Evolutionary conservation across 352 stramenopile species (phyloP).

Genomic region (Phytophthora cryptogea): DNA sequence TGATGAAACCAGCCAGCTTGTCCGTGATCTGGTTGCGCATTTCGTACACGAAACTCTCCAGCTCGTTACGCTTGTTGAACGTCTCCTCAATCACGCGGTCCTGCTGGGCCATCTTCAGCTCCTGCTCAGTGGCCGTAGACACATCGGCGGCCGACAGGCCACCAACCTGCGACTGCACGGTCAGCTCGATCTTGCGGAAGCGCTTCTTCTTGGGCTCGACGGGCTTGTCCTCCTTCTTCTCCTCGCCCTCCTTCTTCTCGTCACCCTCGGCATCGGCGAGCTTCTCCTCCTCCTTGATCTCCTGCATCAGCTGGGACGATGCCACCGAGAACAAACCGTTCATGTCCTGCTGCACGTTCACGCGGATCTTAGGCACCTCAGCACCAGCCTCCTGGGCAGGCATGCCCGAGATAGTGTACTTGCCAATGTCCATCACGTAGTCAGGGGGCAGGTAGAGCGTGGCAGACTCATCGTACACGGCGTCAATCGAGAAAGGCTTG

Average conservation of each 20-base stretch:
- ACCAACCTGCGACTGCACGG: slow-evolving; percentile 62
- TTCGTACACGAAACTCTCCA: slow-evolving; percentile 99
- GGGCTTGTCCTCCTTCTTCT: slow-evolving; percentile 78
- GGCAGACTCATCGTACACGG: slow-evolving; percentile 88
- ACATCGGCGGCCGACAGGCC: slow-evolving; percentile 69
- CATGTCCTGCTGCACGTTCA: slow-evolving; percentile 98
- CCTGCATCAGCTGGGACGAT: slow-evolving; percentile 97
- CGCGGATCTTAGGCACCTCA: slow-evolving; percentile 92
- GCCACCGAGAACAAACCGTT: slow-evolving; percentile 95
- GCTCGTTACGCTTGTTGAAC: slow-evolving; percentile 98
- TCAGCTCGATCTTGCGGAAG: slow-evolving; percentile 91
- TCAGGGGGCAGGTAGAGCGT: slow-evolving; percentile 65
- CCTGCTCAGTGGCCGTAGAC: slow-evolving; percentile 79
- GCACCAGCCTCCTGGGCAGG: slow-evolving; percentile 65
- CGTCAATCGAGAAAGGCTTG: slow-evolving; percentile 93
- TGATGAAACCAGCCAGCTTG: slow-evolving; percentile 86
- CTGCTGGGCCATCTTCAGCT: slow-evolving; percentile 96
- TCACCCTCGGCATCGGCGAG: slow-evolving; percentile 56
- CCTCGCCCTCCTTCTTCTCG: slow-evolving; percentile 60
- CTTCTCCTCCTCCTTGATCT: slow-evolving; percentile 92
- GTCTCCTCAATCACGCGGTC: slow-evolving; percentile 97
- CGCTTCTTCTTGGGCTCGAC: slow-evolving; percentile 94
- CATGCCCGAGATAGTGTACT: slow-evolving; percentile 93
- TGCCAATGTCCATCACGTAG: slow-evolving; percentile 85
- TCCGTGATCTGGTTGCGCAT: slow-evolving; percentile 97